These are phyloP conservation scores for Pezicula radicicola DNA, from an alignment of 2,329 filamentous ascomycete species.

Conservation along the genomic window DNA sequence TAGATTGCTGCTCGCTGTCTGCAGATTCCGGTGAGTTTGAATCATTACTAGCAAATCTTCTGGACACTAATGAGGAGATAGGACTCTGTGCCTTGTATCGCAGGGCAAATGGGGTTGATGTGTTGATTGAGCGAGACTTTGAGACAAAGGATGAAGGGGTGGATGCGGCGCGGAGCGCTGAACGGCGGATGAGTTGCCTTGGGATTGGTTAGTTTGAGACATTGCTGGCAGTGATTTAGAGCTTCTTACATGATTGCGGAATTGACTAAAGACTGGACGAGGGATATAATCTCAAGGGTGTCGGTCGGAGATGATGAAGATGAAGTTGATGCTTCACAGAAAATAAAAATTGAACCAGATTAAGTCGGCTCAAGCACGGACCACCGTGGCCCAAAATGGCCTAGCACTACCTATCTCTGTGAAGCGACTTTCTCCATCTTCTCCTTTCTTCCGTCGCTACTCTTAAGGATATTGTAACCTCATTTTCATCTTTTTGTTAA, in stretches of 20 bases:
- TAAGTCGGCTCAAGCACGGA: too few species aligned
- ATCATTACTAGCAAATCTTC: constrained; percentile 45
- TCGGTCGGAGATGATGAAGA: not conserved
- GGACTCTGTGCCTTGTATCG: constrained; percentile 30
- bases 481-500: too few species aligned
- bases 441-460: too few species aligned
- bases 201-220: constrained; percentile 1
- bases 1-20: constrained; percentile 21
- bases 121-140: constrained; percentile 36
- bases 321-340: too few species aligned
- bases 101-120: constrained; percentile 31
- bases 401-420: too few species aligned
- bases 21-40: constrained; percentile 22
- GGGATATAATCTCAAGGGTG: constrained; percentile 6
- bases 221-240: not conserved
- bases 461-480: too few species aligned
- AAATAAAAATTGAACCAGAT: too few species aligned
- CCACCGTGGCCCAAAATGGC: too few species aligned
- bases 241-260: constrained; percentile 23
- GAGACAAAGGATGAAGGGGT: constrained; percentile 40
- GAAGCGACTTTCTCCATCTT: too few species aligned
- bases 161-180: constrained; percentile 52
- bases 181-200: constrained; percentile 46
- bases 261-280: constrained; percentile 9
- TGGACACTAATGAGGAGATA: constrained; percentile 35